Evolutionary conservation across 257 asterid species (phyloP).

Genomic region (Gardenia jasminoides): DNA sequence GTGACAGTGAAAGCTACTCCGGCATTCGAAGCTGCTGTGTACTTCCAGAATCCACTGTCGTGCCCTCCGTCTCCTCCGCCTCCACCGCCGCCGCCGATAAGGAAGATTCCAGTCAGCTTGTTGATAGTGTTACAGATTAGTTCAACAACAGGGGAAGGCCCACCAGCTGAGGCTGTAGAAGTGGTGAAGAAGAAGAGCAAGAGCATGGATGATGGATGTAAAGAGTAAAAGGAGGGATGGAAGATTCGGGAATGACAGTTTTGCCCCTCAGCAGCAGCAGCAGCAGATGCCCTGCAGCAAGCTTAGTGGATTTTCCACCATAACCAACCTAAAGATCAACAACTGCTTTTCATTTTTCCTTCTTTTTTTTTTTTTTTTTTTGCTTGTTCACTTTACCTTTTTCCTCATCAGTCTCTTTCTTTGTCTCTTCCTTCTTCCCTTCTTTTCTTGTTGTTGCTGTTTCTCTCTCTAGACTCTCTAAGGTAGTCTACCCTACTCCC

Average conservation of each 20-base stretch:
- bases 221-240: not conserved
- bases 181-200: constrained; percentile 10
- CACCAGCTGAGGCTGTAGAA: constrained; percentile 1
- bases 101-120: constrained; percentile 32
- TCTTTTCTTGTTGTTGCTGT: not conserved
- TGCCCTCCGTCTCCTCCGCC: constrained; percentile 30
- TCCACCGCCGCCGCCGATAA: constrained; percentile 24
- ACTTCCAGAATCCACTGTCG: constrained; percentile 41
- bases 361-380: not conserved
- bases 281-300: constrained; percentile 30
- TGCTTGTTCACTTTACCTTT: constrained; percentile 10
- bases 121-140: constrained; percentile 38
- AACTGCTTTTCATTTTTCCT: constrained; percentile 17
- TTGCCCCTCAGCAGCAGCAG: constrained; percentile 41
- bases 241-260: constrained; percentile 27
- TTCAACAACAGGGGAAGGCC: constrained; percentile 20
- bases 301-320: constrained; percentile 58
- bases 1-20: constrained; percentile 61
- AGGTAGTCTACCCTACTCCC: not conserved
- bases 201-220: constrained; percentile 16
- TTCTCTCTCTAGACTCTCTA: constrained; percentile 37
- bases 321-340: constrained; percentile 36
- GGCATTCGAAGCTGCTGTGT: constrained; percentile 46
- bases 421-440: constrained; percentile 18
- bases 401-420: constrained; percentile 31